These are phyloP conservation scores for Oemleria cerasiformis DNA, from an alignment of 306 rosid genomes.

Conservation along the genomic window DNA sequence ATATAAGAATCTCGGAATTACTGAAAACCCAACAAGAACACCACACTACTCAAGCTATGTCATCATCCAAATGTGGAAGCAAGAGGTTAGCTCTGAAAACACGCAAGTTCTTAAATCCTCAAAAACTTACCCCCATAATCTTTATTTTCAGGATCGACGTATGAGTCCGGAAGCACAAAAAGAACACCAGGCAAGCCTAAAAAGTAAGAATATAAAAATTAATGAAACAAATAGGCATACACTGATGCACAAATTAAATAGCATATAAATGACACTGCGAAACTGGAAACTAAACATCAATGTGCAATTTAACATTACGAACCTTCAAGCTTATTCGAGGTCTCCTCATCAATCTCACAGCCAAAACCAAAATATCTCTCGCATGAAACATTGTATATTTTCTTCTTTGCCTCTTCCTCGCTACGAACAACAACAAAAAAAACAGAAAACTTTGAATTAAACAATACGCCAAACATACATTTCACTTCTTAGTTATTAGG, in stretches of 20 bases:
- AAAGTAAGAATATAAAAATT: not conserved
- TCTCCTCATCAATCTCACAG: slow-evolving; percentile 88
- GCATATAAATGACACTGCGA: not conserved
- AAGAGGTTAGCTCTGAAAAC: not conserved
- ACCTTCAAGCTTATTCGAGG: slow-evolving; percentile 91
- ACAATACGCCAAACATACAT: not conserved
- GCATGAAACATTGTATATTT: slow-evolving; percentile 82
- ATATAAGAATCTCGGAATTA: no score
- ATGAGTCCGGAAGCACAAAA: slow-evolving; percentile 87
- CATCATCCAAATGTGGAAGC: not conserved
- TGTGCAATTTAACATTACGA: not conserved
- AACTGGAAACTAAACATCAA: not conserved
- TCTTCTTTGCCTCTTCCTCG: slow-evolving; percentile 92
- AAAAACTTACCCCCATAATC: slow-evolving; percentile 84
- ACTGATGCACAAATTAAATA: not conserved
- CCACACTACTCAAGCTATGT: not conserved
- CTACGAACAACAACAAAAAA: slow-evolving; percentile 26
- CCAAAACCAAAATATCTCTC: slow-evolving; percentile 95
- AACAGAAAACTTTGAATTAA: not conserved
- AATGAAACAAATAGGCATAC: not conserved
- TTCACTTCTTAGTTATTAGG: not conserved
- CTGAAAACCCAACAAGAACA: not conserved
- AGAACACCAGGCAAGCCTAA: slow-evolving; percentile 80
- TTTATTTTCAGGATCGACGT: slow-evolving; percentile 82
- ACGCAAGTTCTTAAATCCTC: not conserved